Conservation (phyloP, 768 basidiomycete genomes). For the Russula lepida region DNA sequence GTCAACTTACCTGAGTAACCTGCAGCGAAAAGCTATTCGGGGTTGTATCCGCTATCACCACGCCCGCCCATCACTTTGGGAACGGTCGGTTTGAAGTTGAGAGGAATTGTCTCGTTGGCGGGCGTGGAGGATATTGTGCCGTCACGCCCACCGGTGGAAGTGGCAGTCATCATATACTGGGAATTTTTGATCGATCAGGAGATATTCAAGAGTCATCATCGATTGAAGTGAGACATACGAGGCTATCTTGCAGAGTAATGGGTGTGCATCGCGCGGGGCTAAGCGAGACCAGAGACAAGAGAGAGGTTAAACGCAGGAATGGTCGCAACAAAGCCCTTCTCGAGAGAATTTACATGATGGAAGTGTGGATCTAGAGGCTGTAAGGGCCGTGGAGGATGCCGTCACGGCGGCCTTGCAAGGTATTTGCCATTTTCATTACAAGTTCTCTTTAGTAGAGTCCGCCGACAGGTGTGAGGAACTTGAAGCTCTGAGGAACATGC, state of each 20-base stretch:
- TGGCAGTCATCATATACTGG: constrained; percentile 16
- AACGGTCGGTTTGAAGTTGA: constrained; percentile 10
- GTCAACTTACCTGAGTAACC: constrained; percentile 28
- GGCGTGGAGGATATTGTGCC: constrained; percentile 13
- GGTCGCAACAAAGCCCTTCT: neutral
- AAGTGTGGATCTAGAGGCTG: no score
- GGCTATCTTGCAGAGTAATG: constrained; percentile 15
- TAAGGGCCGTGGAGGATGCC: no score
- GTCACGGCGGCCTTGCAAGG: no score
- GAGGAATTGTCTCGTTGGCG: constrained; percentile 7
- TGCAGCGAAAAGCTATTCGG: constrained; percentile 24
- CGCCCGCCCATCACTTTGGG: constrained; percentile 16
- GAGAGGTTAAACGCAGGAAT: neutral
- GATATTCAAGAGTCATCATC: no score
- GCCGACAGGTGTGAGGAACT: no score
- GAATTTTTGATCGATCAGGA: no score
- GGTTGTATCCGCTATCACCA: constrained; percentile 18
- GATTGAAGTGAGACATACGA: neutral
- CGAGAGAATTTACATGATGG: constrained; percentile 1
- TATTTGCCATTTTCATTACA: no score
- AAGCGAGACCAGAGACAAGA: neutral
- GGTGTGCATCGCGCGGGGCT: neutral
- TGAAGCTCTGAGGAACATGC: no score
- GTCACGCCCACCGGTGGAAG: constrained; percentile 15
- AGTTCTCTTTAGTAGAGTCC: no score